Base-by-base conservation (phyloP, 2,329 filamentous ascomycete species). In the Achaetomium macrosporum region DNA sequence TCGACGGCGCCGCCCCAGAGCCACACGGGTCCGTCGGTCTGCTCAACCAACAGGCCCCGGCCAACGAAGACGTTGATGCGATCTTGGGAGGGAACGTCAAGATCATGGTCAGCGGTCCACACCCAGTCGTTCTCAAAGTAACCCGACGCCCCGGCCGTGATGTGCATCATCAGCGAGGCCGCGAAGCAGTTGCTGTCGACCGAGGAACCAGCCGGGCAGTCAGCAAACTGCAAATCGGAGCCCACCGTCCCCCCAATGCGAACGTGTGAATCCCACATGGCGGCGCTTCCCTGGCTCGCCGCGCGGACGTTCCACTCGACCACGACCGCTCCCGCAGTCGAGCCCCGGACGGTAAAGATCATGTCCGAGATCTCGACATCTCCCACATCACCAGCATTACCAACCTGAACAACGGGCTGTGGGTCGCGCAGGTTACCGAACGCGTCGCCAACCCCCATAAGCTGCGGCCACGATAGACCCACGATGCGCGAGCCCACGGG, bases 221-320 rank as follows among this genome's bases (percentile, higher is more conserved):
- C 15, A 8, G 3, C 25, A 16, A 29, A 11, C 11, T 16, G 13
- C 29, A 43, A 10, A 9, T 43, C 42, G 5, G 42, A 17, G 6
- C 42, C 42, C 2, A 33, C 15, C 25, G 15, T 84, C 87, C 77
- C 93, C 63, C 90, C 92, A 62, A 99, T 81, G 65, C 93, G 89
- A 73, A 93, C 86, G 75, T 99, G 93, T 15, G 90, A 85, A 64
- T 99, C 93, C 88, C 91, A 99, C 71, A 96, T 84, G 58, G 83
- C 91, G 19, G 84, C 84, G 2, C 83, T 80, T 41, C 89, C 90
- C 54, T 84, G 78, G 53, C 70, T 76, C 61, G 78, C 68, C 63
- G 89, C 90, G 54, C 92, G n/a, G n/a, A n/a, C n/a, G n/a, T n/a
- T n/a, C n/a, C n/a, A n/a, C n/a, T n/a, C n/a, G n/a, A n/a, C n/a